Evolutionary conservation across 495 filamentous ascomycete species (phyloP), one percentile per base, ranked within the genome.

Genomic region (Pseudotulostoma volvatum): DNA sequence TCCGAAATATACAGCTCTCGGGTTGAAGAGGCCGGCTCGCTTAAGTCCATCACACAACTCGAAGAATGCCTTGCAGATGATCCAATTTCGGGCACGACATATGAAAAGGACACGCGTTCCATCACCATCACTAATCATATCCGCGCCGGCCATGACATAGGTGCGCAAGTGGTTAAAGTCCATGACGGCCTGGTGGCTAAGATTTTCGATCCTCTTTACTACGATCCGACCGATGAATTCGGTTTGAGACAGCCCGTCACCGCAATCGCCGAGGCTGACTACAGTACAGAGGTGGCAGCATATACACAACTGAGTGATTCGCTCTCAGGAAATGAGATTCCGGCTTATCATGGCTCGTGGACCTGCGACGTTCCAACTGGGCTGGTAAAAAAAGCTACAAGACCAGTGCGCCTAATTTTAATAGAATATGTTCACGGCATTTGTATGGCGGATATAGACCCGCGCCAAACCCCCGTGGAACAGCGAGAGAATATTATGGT

Each of bases 171-270:
- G 5, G 14, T 35, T 15, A 13, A 5, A 5, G 33, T 8, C 33
- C 5, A 35, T 18, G 33, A 13, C 14, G 13, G n/a, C 14, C 23
- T 28, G 11, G 33, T 35, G 33, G 17, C 33, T 5, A 35, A 35
- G 33, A 35, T 35, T 5, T 35, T 5, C 33, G 33, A 35, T 13
- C 33, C 33, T 13, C n/a, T 35, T 5, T 35, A 35, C 17, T 35
- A 35, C 13, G 5, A 5, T 15, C 5, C 33, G 14, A 5, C 5
- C 33, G 13, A 35, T 5, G n/a, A 35, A 5, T 15, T 13, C n/a
- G 5, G 5, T 18, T 5, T 5, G 9, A 5, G 33, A 35, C 5
- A 15, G 5, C 5, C 5, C n/a, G 33, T 35, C 13, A 18, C 13
- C n/a, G 33, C 9, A 13, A 5, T 5, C 5, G 33, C 33, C 5